Evolutionary conservation across 257 asterid genomes (phyloP), one percentile per base, ranked within the genome.

Genomic region (Solanum paucissectum): DNA sequence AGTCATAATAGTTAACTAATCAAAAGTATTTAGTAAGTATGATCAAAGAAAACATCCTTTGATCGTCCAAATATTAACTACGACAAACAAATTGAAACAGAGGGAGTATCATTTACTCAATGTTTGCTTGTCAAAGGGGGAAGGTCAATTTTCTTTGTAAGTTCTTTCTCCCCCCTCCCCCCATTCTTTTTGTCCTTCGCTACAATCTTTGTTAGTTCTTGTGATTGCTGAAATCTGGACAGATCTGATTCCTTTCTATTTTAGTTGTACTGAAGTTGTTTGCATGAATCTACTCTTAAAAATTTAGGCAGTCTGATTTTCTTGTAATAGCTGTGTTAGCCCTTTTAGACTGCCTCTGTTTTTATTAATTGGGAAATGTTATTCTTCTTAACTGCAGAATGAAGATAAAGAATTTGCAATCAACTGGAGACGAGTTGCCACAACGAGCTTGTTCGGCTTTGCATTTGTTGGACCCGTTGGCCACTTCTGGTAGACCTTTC

Each of bases 381-480:
- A 5, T 79, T 82, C 27, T 29, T 81, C 3, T 46, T 49, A 46
- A 66, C 49, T 83, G 73, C 92, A 95, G 98, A 91, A 88, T 86
- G 92, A 91, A 92, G 89, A 87, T 85, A 91, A 93, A 88, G 94
- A 92, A 84, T 88, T 94, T 64, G 88, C 92, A 90, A 93, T 95
- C 91, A 95, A 94, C 85, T 94, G 98, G 98, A 94, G 93, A 91
- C 93, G 98, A 90, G 98, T 95, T 71, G 96, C 96, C 87, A 89
- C 95, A 75, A 94, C 98, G 9, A 91, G 98, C 87, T 89, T 95
- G 91, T 95, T 95, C 90, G 98, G 98, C 73, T 94, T 94, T 86
- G 98, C 94, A 86, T 95, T 95, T 93, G 96, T 95, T 89, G 98
- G 98, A 77, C 98, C 98, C 5, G 91, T 95, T 90, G 98, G 98